phyloP scores from a whole-genome alignment of 495 filamentous ascomycete genomes.

The Penicillium alfredii region DNA sequence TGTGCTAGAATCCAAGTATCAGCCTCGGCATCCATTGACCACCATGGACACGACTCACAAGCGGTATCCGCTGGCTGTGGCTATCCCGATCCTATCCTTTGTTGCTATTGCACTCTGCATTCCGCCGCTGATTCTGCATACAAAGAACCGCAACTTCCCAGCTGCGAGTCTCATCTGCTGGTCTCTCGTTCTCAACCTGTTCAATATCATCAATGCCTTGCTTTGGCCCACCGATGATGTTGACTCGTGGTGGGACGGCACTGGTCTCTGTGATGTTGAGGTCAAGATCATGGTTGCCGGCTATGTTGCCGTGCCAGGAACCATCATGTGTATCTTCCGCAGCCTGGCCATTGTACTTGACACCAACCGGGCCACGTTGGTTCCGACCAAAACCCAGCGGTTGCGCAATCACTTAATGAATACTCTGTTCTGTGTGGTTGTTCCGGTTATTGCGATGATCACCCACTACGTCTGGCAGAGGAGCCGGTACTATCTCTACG shows the following conservation, averaged over 20 bases:
- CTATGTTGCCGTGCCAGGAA: constrained; percentile 58
- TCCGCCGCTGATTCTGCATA: constrained; percentile 33
- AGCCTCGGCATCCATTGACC: not conserved
- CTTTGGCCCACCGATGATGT: constrained; percentile 76
- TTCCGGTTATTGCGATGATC: constrained; percentile 59
- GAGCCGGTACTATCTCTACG: constrained; percentile 65
- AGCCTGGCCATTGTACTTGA: constrained; percentile 64
- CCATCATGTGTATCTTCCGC: constrained; percentile 64
- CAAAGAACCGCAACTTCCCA: constrained; percentile 40
- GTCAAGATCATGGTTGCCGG: constrained; percentile 60
- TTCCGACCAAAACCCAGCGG: constrained; percentile 46
- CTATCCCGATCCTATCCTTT: constrained; percentile 47
- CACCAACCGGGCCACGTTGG: constrained; percentile 52
- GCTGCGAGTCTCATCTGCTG: constrained; percentile 57
- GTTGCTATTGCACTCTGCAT: constrained; percentile 51
- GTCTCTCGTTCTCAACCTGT: constrained; percentile 57
- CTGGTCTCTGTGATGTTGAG: constrained; percentile 77
- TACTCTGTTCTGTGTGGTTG: constrained; percentile 59
- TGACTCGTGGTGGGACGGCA: constrained; percentile 62
- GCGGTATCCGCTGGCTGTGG: constrained; percentile 30
- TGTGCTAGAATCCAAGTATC: too few species aligned
- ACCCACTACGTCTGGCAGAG: constrained; percentile 65
- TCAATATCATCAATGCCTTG: constrained; percentile 68
- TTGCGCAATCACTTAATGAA: constrained; percentile 52
- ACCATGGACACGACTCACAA: constrained; percentile 4